These are phyloP conservation scores for Talaromyces sp. DNA, from an alignment of 2,329 filamentous ascomycete species.

Conservation along the genomic window DNA sequence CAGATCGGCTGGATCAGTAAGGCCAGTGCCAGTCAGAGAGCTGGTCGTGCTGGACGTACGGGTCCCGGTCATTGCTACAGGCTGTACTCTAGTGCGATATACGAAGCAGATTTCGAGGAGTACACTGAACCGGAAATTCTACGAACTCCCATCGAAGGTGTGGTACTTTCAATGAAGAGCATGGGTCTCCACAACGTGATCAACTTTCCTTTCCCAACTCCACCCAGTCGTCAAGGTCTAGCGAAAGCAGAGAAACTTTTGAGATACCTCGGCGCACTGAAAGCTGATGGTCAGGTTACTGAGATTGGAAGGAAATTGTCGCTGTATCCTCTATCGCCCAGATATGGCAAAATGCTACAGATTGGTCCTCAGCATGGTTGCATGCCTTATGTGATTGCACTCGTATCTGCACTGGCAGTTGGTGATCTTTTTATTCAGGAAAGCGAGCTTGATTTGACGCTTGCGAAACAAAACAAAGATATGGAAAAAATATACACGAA, in stretches of 20 bases:
- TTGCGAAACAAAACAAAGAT: constrained; percentile 43
- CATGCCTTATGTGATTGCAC: constrained; percentile 77
- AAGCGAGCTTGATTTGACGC: constrained; percentile 65
- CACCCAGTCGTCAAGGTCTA: constrained; percentile 72
- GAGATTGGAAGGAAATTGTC: constrained; percentile 76
- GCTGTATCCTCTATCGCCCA: constrained; percentile 82
- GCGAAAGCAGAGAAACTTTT: constrained; percentile 82
- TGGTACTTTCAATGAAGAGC: constrained; percentile 89
- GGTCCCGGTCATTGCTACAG: constrained; percentile 94
- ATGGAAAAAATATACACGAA: constrained; percentile 51
- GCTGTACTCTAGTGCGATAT: constrained; percentile 91
- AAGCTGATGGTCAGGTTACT: constrained; percentile 69
- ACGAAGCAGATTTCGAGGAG: constrained; percentile 77
- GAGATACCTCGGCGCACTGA: constrained; percentile 78
- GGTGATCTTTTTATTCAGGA: constrained; percentile 84
- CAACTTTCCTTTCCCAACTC: constrained; percentile 94
- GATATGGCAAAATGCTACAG: constrained; percentile 87
- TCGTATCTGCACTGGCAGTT: constrained; percentile 84
- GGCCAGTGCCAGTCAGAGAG: constrained; percentile 85
- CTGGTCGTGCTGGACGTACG: constrained; percentile 91
- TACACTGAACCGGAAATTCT: constrained; percentile 86
- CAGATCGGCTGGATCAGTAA: constrained; percentile 97
- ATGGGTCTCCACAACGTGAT: constrained; percentile 88
- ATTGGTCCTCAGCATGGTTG: constrained; percentile 80
- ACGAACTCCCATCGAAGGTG: constrained; percentile 84